A percentile compares a stretch with the other conserved stretches of the same genome.
These are phyloP conservation scores for Westerdykella aurantiaca DNA, from an alignment of 2,329 filamentous ascomycete species.

Conservation along the genomic window DNA sequence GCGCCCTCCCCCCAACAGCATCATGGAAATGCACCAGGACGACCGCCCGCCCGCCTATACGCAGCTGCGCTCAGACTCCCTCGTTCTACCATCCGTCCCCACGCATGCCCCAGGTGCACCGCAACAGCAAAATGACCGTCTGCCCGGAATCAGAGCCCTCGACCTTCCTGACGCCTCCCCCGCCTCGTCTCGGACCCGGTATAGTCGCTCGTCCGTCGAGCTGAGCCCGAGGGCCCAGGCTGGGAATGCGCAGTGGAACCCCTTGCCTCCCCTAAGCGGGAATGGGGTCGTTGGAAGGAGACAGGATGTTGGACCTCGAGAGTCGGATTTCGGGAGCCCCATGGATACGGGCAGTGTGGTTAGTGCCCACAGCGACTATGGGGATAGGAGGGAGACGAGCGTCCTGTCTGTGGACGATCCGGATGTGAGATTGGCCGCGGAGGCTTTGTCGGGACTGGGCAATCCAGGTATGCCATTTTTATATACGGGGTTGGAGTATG, in stretches of 20 bases:
- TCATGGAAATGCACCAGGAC: conserved; percentile 19
- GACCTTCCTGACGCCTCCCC: conserved; percentile 34
- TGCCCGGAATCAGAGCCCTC: conserved; percentile 44
- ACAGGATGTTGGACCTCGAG: conserved; percentile 26
- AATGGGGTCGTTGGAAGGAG: conserved; percentile 26
- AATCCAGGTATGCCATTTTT: conserved; percentile 40
- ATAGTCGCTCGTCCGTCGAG: conserved; percentile 26
- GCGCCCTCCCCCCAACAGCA: background rate
- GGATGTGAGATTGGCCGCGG: conserved; percentile 46
- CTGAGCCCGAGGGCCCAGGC: conserved; percentile 30
- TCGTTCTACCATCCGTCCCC: conserved; percentile 37
- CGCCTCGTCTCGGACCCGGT: conserved; percentile 23
- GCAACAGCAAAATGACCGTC: conserved; percentile 14
- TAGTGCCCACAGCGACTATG: conserved; percentile 36
- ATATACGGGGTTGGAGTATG: background rate
- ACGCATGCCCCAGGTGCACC: conserved; percentile 19
- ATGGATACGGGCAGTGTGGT: conserved; percentile 42
- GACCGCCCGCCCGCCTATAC: conserved; percentile 42
- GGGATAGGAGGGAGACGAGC: conserved; percentile 34
- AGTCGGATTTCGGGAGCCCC: conserved; percentile 39
- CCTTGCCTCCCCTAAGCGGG: conserved; percentile 22
- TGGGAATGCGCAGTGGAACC: conserved; percentile 20
- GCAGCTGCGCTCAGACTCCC: conserved; percentile 38
- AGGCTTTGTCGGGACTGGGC: conserved; percentile 46
- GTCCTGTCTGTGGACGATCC: conserved; percentile 45